phyloP scores from a whole-genome alignment of 2,329 filamentous ascomycete species.

The Cladorrhinum sp. region DNA sequence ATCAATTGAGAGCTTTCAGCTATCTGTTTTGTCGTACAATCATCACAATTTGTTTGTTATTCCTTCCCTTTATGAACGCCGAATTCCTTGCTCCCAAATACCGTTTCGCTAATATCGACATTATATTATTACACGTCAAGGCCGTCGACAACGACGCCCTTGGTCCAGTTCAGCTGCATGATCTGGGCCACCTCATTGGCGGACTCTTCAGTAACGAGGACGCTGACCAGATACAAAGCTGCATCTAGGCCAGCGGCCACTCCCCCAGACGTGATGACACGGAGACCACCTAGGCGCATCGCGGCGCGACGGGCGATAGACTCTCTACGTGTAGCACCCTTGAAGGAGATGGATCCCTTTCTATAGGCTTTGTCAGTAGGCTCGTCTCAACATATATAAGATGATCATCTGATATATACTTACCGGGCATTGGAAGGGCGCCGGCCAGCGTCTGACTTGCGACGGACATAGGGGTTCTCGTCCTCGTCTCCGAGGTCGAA shows the following conservation, averaged over 20 bases:
- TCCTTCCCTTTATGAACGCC: constrained; percentile 4
- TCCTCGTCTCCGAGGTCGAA: constrained; percentile 81
- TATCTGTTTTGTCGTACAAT: background rate
- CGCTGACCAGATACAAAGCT: constrained; percentile 78
- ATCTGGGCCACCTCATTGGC: constrained; percentile 71
- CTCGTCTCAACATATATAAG: background rate
- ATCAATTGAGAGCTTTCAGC: background rate
- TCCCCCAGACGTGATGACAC: constrained; percentile 78
- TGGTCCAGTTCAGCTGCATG: constrained; percentile 82
- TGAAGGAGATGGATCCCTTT: constrained; percentile 82
- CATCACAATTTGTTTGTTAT: background rate
- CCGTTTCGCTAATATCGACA: constrained; percentile 13
- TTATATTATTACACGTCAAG: constrained; percentile 65
- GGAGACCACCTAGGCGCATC: constrained; percentile 66
- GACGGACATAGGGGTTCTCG: constrained; percentile 79
- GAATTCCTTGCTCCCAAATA: constrained; percentile 1
- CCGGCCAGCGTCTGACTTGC: constrained; percentile 64
- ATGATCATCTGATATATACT: constrained; percentile 27
- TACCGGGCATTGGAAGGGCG: constrained; percentile 61
- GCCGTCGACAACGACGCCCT: constrained; percentile 80
- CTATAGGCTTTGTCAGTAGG: constrained; percentile 38
- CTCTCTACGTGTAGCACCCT: constrained; percentile 70
- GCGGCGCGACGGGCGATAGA: constrained; percentile 75
- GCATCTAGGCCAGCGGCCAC: constrained; percentile 80
- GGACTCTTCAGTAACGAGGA: constrained; percentile 72